These are phyloP conservation scores for Trypanosoma scelopori DNA, from an alignment of 208 protist species.

Conservation along the genomic window DNA sequence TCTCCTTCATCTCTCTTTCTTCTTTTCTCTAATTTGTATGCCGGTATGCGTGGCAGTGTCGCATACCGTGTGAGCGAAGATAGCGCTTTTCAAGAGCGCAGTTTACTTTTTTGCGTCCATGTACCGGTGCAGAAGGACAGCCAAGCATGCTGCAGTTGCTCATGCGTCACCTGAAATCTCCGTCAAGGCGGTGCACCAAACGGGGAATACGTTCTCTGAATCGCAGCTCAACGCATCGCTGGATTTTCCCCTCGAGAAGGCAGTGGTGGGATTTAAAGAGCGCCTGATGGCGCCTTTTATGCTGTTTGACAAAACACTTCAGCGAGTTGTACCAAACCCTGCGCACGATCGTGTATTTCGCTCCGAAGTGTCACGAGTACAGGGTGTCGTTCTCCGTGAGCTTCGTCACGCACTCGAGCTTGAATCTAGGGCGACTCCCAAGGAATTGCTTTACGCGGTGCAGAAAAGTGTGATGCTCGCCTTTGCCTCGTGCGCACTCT, in stretches of 20 bases:
- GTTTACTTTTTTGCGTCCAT: not conserved
- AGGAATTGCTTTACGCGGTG: constrained; percentile 52
- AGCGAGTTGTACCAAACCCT: constrained; percentile 49
- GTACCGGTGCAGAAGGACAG: constrained; percentile 12
- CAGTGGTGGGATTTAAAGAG: constrained; percentile 37
- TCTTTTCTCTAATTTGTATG: not conserved
- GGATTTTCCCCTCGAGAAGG: constrained; percentile 1
- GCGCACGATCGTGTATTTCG: constrained; percentile 37
- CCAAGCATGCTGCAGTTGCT: not conserved
- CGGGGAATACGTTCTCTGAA: not conserved
- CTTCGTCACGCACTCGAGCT: constrained; percentile 33
- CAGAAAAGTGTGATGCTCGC: constrained; percentile 45
- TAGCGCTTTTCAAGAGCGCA: not conserved
- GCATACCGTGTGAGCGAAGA: not conserved
- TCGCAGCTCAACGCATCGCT: not conserved
- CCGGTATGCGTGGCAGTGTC: not conserved
- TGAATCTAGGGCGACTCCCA: constrained; percentile 35
- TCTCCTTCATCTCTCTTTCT: constrained; percentile 1
- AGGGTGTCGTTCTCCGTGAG: constrained; percentile 43
- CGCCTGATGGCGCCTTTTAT: constrained; percentile 55
- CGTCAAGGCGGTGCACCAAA: not conserved
- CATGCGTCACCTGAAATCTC: not conserved
- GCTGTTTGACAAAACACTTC: constrained; percentile 43
- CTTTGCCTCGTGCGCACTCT: constrained; percentile 43
- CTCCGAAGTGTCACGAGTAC: constrained; percentile 40